Evolutionary conservation across 1,284 basidiomycete species (phyloP).

Genomic region (Kwoniella shivajii): DNA sequence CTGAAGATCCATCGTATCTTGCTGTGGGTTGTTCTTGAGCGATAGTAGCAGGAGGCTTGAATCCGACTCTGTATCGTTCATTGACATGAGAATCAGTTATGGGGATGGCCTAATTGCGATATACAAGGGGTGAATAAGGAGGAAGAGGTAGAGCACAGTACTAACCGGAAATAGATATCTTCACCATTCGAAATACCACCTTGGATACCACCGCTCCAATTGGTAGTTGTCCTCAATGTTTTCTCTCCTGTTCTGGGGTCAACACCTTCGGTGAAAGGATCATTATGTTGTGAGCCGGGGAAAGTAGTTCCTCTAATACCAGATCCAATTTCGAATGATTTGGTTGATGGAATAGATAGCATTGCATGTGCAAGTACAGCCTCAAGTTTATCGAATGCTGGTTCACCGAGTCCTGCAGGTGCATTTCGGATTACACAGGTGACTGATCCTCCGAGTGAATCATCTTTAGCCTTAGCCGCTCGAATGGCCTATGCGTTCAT

Average conservation of each 20-base stretch:
- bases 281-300: slow-evolving; percentile 91
- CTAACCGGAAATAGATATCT: slow-evolving; percentile 93
- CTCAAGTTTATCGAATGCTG: slow-evolving; percentile 98
- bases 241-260: slow-evolving; percentile 60
- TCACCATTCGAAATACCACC: slow-evolving; percentile 98
- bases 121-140: background rate
- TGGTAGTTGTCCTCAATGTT: slow-evolving; percentile 78
- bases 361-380: slow-evolving; percentile 96
- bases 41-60: slow-evolving; percentile 99
- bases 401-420: slow-evolving; percentile 91
- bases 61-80: slow-evolving; percentile 68
- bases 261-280: slow-evolving; percentile 72
- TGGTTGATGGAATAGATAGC: slow-evolving; percentile 98
- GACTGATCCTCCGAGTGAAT: slow-evolving; percentile 96
- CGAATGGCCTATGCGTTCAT: slow-evolving; percentile 72
- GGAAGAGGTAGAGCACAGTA: slow-evolving; percentile 1
- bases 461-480: slow-evolving; percentile 83
- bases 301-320: slow-evolving; percentile 97
- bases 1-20: slow-evolving; percentile 87
- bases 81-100: background rate
- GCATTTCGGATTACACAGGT: slow-evolving; percentile 93
- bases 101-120: background rate
- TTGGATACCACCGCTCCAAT: slow-evolving; percentile 97
- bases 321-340: slow-evolving; percentile 96
- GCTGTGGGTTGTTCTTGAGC: slow-evolving; percentile 87